These are phyloP conservation scores for Austropuccinia psidii DNA, from an alignment of 1,284 basidiomycete species.

Conservation along the genomic window DNA sequence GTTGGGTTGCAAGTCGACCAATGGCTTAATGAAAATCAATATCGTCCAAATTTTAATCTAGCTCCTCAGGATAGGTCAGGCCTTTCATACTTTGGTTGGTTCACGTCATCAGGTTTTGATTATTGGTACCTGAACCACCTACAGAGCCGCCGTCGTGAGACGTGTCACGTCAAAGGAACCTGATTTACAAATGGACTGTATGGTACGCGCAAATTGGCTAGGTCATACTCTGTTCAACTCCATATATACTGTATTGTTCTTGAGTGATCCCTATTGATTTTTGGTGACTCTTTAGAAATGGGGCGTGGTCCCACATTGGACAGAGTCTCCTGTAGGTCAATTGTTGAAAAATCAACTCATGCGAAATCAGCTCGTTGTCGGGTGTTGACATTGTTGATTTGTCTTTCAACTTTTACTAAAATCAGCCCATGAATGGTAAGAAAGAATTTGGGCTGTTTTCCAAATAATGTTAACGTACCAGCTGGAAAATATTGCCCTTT, in stretches of 20 bases:
- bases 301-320: slow-evolving; percentile 81
- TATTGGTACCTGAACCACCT: not conserved
- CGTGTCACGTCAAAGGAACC: slow-evolving; percentile 1
- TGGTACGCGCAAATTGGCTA: not conserved
- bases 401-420: not conserved
- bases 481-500: not conserved
- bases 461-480: not conserved
- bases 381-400: not conserved
- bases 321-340: slow-evolving; percentile 55
- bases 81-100: not conserved
- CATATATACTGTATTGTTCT: no score
- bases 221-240: no score
- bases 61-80: slow-evolving; percentile 32
- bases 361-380: no score
- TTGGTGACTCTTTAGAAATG: slow-evolving; percentile 57
- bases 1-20: slow-evolving; percentile 8
- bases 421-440: not conserved
- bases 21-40: slow-evolving; percentile 27
- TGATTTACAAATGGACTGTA: slow-evolving; percentile 14
- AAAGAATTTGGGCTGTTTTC: not conserved
- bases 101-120: not conserved
- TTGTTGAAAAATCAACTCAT: not conserved
- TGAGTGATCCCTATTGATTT: no score
- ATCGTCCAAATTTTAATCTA: slow-evolving; percentile 28
- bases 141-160: slow-evolving; percentile 3